These are phyloP conservation scores for Ilex aquifolium DNA, from an alignment of 257 asterid species.

Conservation along the genomic window DNA sequence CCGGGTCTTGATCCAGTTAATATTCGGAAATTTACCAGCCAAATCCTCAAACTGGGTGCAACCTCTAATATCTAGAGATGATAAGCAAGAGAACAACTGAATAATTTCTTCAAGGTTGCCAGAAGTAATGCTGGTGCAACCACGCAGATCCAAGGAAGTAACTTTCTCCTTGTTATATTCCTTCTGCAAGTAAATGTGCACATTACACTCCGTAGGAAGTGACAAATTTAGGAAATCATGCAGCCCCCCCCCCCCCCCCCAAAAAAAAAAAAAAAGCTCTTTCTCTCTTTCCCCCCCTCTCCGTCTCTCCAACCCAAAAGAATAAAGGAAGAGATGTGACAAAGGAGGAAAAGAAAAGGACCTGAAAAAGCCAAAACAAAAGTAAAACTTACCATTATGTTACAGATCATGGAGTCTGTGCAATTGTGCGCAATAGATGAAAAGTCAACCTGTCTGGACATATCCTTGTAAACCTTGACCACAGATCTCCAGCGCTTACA, in stretches of 20 bases:
- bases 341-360: neutral
- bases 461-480: constrained; percentile 51
- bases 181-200: constrained; percentile 48
- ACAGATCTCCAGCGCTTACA: constrained; percentile 91
- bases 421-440: constrained; percentile 53
- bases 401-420: constrained; percentile 52
- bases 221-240: constrained; percentile 4
- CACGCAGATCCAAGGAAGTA: constrained; percentile 66
- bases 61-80: constrained; percentile 81
- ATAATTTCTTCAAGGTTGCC: constrained; percentile 75
- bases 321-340: too few species aligned
- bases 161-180: constrained; percentile 68
- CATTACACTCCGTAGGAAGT: constrained; percentile 7
- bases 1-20: constrained; percentile 68
- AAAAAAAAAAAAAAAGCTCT: neutral
- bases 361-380: neutral
- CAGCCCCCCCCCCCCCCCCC: constrained; percentile 7
- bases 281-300: too few species aligned
- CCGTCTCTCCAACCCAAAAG: too few species aligned
- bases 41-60: constrained; percentile 85
- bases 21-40: constrained; percentile 66
- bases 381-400: constrained; percentile 53
- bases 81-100: constrained; percentile 50
- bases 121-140: constrained; percentile 68
- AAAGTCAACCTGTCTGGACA: constrained; percentile 69